Evolutionary conservation across 2,329 filamentous ascomycete genomes (phyloP).

Genomic region (Colletotrichum lindemuthianum): DNA sequence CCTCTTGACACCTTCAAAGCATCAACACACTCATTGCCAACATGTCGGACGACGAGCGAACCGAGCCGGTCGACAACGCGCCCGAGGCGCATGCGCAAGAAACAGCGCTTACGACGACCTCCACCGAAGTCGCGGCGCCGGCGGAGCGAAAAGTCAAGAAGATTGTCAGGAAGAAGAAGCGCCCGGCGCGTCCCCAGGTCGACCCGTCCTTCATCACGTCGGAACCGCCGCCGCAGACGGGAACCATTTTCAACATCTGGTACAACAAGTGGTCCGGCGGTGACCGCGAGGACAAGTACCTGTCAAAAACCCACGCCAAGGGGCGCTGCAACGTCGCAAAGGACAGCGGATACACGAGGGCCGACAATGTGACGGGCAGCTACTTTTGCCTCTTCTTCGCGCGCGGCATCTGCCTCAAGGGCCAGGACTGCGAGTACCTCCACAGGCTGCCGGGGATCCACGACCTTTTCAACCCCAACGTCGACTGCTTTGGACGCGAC

Average conservation of each 20-base stretch:
- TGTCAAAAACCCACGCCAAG: constrained; percentile 82
- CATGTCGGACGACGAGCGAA: not conserved
- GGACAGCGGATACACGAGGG: constrained; percentile 82
- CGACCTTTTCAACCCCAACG: constrained; percentile 91
- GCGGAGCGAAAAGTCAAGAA: constrained; percentile 80
- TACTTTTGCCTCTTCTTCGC: constrained; percentile 93
- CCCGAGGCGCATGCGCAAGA: constrained; percentile 9
- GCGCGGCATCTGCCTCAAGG: constrained; percentile 76
- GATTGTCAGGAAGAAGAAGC: constrained; percentile 89
- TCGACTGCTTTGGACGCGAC: constrained; percentile 95
- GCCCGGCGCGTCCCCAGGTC: constrained; percentile 90
- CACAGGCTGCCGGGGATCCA: constrained; percentile 88
- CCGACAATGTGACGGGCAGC: constrained; percentile 79
- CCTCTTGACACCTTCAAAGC: not conserved
- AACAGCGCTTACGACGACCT: constrained; percentile 45
- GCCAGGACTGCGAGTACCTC: constrained; percentile 92
- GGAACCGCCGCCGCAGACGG: constrained; percentile 90
- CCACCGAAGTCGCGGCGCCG: constrained; percentile 57
- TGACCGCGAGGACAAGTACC: constrained; percentile 91
- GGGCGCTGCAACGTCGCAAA: constrained; percentile 86
- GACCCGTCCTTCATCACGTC: constrained; percentile 85
- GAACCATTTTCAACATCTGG: constrained; percentile 98
- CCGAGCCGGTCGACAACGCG: not conserved
- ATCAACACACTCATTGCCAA: not conserved
- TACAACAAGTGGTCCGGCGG: constrained; percentile 99